Evolutionary conservation across 1,284 basidiomycete species (phyloP).

Genomic region (Rhizoctonia solani): DNA sequence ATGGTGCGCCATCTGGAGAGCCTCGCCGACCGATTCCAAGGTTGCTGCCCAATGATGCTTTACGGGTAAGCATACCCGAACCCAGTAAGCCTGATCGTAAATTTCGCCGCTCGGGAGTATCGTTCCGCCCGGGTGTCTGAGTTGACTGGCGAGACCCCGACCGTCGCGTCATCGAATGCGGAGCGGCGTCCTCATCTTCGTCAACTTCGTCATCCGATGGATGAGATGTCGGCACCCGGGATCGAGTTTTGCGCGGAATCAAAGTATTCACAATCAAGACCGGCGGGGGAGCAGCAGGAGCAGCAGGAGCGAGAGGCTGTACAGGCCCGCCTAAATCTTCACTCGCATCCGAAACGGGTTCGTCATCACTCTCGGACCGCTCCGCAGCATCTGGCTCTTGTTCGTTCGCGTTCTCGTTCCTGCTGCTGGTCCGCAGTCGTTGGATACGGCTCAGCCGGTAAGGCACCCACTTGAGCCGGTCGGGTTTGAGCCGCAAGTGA

Average conservation of each 20-base stretch:
- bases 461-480: conserved; percentile 93
- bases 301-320: neutral
- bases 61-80: conserved; percentile 7
- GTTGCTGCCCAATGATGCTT: conserved; percentile 16
- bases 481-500: conserved; percentile 78
- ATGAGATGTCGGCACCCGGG: conserved; percentile 13
- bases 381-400: conserved; percentile 60
- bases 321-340: conserved; percentile 20
- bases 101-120: conserved; percentile 23
- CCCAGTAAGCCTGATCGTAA: conserved; percentile 13
- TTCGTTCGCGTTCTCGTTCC: no score
- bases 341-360: conserved; percentile 53
- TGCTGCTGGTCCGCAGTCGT: conserved; percentile 32
- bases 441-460: conserved; percentile 65
- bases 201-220: conserved; percentile 46
- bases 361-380: conserved; percentile 69
- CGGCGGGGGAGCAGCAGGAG: neutral
- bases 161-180: conserved; percentile 19
- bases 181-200: conserved; percentile 41
- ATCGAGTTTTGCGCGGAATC: conserved; percentile 14
- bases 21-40: conserved; percentile 17
- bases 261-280: neutral
- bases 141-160: conserved; percentile 24
- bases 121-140: neutral
- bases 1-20: conserved; percentile 33